Conservation (phyloP, 2,329 filamentous ascomycete species). For the Hypoxylon sp. region DNA sequence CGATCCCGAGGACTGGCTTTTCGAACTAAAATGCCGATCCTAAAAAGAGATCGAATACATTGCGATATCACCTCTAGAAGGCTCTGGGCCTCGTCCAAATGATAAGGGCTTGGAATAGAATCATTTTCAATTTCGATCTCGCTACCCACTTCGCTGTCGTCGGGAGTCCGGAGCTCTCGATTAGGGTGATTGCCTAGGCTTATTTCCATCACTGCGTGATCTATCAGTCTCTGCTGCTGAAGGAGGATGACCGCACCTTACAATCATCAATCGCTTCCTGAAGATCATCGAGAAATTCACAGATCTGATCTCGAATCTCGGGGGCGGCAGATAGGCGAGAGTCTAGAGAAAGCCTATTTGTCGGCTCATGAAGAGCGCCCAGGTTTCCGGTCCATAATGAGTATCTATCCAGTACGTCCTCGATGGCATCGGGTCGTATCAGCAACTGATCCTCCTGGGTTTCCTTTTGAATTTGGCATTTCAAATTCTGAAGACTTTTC, state of each 20-base stretch:
- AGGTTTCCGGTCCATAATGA: conserved; percentile 12
- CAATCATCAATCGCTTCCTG: conserved; percentile 20
- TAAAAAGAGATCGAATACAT: conserved; percentile 11
- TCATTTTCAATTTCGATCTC: neutral
- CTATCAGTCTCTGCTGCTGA: neutral
- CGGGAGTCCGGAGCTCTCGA: neutral
- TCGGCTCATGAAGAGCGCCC: conserved; percentile 10
- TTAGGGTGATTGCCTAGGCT: neutral
- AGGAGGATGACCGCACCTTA: conserved; percentile 2
- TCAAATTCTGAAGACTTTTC: neutral
- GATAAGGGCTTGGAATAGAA: neutral
- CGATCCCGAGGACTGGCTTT: conserved; percentile 1
- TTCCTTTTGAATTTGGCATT: neutral
- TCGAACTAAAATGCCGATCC: conserved; percentile 5
- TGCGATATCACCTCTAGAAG: conserved; percentile 10
- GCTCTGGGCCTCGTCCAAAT: conserved; percentile 2
- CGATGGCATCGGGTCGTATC: neutral
- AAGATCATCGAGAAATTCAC: conserved; percentile 11
- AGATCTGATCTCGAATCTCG: conserved; percentile 8
- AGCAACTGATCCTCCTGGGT: neutral
- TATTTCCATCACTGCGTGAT: conserved; percentile 4
- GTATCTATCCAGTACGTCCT: conserved; percentile 12
- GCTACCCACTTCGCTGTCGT: neutral
- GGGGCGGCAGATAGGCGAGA: neutral
- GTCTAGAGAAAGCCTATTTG: conserved; percentile 10